A percentile compares a stretch with the other conserved stretches of the same genome.
Evolutionary conservation across 2,329 filamentous ascomycete species (phyloP).

Genomic region (Apiospora hydei): DNA sequence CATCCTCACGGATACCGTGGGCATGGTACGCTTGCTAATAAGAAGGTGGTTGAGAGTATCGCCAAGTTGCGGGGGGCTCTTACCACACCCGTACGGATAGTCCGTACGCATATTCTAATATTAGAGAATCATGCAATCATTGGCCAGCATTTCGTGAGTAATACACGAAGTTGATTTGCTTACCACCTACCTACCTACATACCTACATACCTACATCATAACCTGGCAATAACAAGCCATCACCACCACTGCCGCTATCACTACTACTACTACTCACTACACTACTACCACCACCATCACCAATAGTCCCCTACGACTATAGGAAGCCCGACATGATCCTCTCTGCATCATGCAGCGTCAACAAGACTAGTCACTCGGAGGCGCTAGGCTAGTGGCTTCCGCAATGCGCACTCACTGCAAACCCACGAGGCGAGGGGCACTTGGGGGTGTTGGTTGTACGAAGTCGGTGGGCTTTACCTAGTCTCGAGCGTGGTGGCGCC

Average conservation of each 20-base stretch:
- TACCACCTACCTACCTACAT: background rate
- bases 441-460: background rate
- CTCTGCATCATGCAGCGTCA: background rate
- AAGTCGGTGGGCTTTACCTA: background rate
- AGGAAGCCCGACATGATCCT: background rate
- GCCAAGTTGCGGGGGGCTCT: background rate
- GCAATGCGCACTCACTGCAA: background rate
- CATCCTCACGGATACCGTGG: background rate
- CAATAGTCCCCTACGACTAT: constrained; percentile 12
- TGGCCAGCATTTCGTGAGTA: background rate
- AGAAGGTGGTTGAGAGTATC: background rate
- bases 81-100: background rate
- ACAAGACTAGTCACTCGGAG: background rate
- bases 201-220: background rate
- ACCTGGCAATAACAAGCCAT: background rate
- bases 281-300: background rate
- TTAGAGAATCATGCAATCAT: constrained; percentile 3
- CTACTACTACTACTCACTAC: background rate
- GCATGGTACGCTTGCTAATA: background rate
- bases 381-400: constrained; percentile 17
- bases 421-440: constrained; percentile 3
- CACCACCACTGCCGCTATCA: background rate
- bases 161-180: background rate
- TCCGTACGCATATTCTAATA: background rate
- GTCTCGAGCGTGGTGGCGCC: constrained; percentile 14